Evolutionary conservation across 768 basidiomycete genomes (phyloP), one percentile per base, ranked within the genome.

Genomic region (Boletus sp.): DNA sequence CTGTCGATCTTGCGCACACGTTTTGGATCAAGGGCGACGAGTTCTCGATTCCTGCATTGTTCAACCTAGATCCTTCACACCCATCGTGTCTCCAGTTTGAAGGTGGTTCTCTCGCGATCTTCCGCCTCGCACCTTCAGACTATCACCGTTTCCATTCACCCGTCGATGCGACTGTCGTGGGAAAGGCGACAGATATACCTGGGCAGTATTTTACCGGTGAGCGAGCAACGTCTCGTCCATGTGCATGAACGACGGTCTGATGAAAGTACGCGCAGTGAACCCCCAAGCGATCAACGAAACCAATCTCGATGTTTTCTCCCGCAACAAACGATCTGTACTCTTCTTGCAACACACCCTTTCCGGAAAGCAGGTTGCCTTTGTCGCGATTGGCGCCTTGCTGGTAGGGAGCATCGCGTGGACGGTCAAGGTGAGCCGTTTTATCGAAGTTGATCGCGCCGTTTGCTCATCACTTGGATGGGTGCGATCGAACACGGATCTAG

Each of bases 141-240:
- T 92, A 92, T 63, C 90, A 92, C 66, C 83, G 90, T 14, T 91
- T 88, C 78, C 89, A 90, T 60, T 81, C 81, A 35, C 87, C 88
- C 14, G 74, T 87, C 29, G 84, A 86, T 52, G 84, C 78, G 37
- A 78, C 75, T 11, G 68, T 86, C 18, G 28, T 47, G 2, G 72
- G 77, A 10, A 76, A 79, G 37, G 64, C 75, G 7, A 71, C 57
- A 3, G 71, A 84, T 60, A 75, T 85, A 5, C 75, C 78, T 0
- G 84, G 85, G 2, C 75, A 85, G 56, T 85, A 84, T 62, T 87
- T 83, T 61, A 86, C 85, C 1, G 84, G 81, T 83, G 39, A 51
- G 74, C 54, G 1, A 4, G 1, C 11, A 5, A 28, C 37, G 0
- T 40, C 12, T 29, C 14, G 3, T 32, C 17, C 28, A 7, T 4